A percentile compares a stretch with the other conserved stretches of the same genome.
phyloP scores from a whole-genome alignment of 2,329 filamentous ascomycete species.

The Colletotrichum spinosum region DNA sequence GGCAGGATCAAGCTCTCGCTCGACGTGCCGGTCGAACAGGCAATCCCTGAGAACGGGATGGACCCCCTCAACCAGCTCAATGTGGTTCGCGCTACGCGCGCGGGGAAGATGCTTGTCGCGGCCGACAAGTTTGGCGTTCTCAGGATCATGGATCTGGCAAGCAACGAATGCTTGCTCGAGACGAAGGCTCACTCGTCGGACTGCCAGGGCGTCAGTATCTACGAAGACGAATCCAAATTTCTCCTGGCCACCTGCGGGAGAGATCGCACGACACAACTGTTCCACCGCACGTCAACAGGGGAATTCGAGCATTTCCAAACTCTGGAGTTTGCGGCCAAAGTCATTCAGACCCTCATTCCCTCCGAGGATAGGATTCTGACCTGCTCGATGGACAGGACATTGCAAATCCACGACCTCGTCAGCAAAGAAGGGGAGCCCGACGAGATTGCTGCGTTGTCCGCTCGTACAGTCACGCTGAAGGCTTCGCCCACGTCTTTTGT shows the following conservation, averaged over 20 bases:
- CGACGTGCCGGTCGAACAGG: conserved; percentile 76
- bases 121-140: conserved; percentile 91
- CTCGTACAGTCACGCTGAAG: conserved; percentile 83
- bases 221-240: conserved; percentile 69
- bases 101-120: conserved; percentile 77
- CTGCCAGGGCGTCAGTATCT: conserved; percentile 83
- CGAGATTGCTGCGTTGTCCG: conserved; percentile 80
- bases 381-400: conserved; percentile 87
- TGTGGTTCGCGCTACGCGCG: conserved; percentile 68
- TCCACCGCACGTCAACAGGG: conserved; percentile 68
- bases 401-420: conserved; percentile 84
- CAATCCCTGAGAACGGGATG: conserved; percentile 59
- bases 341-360: conserved; percentile 80
- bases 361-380: conserved; percentile 83
- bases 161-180: conserved; percentile 72
- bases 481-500: conserved; percentile 89
- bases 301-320: conserved; percentile 87
- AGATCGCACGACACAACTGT: conserved; percentile 95
- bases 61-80: conserved; percentile 70
- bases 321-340: conserved; percentile 90
- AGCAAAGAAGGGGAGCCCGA: conserved; percentile 73
- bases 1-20: conserved; percentile 76
- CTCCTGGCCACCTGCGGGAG: conserved; percentile 86
- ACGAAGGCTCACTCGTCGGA: conserved; percentile 90
- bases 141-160: conserved; percentile 73